Evolutionary conservation across 305 asterid genomes (phyloP).

Genomic region (Ajuga reptans): DNA sequence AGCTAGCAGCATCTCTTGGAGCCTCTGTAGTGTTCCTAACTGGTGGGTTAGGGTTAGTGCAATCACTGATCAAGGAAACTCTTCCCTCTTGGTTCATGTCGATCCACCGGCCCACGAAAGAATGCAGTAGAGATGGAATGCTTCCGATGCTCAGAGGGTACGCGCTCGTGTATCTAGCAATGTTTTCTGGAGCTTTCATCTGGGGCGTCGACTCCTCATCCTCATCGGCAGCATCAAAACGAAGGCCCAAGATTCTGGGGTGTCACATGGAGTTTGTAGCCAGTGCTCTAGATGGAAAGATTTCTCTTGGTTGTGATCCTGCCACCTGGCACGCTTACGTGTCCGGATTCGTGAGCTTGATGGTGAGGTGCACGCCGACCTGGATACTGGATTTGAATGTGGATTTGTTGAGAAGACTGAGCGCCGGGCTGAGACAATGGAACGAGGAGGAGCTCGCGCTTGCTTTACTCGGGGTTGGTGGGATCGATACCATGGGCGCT

Average conservation of each 20-base stretch:
- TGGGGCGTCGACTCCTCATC: slow-evolving; percentile 72
- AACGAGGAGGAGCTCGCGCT: slow-evolving; percentile 77
- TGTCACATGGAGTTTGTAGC: slow-evolving; percentile 78
- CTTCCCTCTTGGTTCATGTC: slow-evolving; percentile 96
- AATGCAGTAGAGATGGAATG: slow-evolving; percentile 31
- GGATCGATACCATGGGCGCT: slow-evolving; percentile 61
- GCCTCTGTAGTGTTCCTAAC: slow-evolving; percentile 73
- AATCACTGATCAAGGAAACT: slow-evolving; percentile 70
- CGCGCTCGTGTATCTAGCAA: slow-evolving; percentile 70
- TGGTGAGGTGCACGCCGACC: slow-evolving; percentile 58
- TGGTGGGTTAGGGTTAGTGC: slow-evolving; percentile 77
- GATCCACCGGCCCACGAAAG: slow-evolving; percentile 38
- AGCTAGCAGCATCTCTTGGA: slow-evolving; percentile 77
- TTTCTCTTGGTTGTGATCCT: slow-evolving; percentile 73
- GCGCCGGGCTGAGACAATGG: slow-evolving; percentile 64
- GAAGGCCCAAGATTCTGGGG: slow-evolving; percentile 58
- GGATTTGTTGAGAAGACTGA: slow-evolving; percentile 52
- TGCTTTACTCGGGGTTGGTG: slow-evolving; percentile 67
- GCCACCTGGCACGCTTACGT: slow-evolving; percentile 89
- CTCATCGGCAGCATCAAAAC: slow-evolving; percentile 44
- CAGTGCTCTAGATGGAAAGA: slow-evolving; percentile 63
- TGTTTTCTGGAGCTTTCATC: slow-evolving; percentile 60
- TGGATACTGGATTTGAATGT: slow-evolving; percentile 66
- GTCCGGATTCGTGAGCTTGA: slow-evolving; percentile 65
- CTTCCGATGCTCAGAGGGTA: slow-evolving; percentile 67